These are phyloP conservation scores for Aureobasidium melanogenum DNA, from an alignment of 2,329 filamentous ascomycete genomes.

Conservation along the genomic window DNA sequence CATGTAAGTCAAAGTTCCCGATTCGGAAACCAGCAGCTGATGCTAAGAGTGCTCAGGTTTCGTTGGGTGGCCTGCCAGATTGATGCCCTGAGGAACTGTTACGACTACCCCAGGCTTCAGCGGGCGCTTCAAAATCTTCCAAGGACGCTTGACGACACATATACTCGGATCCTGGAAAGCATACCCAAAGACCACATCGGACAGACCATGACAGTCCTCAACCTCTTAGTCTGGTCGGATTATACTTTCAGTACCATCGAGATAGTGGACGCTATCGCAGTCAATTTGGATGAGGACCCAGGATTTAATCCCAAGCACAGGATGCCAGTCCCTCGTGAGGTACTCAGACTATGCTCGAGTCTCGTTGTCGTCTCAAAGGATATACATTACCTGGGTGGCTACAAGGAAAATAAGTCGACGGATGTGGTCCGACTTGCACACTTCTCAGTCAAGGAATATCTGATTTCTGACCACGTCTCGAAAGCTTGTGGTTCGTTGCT, in stretches of 20 bases:
- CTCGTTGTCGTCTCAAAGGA: not conserved
- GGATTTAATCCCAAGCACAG: not conserved
- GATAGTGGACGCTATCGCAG: not conserved
- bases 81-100: not conserved
- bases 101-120: not conserved
- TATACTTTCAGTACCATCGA: not conserved
- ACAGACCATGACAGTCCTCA: not conserved
- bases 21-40: not conserved
- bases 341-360: not conserved
- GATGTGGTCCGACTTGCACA: not conserved
- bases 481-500: not conserved
- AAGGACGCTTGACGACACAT: not conserved
- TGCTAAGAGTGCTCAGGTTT: not conserved
- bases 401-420: too few relatives aligned
- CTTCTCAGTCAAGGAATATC: not conserved
- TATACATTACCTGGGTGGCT: too few relatives aligned
- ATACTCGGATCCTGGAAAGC: not conserved
- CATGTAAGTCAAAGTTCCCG: not conserved
- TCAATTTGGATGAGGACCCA: not conserved
- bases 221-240: not conserved
- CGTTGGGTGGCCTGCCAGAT: conserved; percentile 3
- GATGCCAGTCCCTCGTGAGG: not conserved
- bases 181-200: not conserved
- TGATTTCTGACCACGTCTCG: not conserved
- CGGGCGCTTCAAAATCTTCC: not conserved